Conservation (phyloP, 2,329 filamentous ascomycete species). For the Colletotrichum noveboracense region DNA sequence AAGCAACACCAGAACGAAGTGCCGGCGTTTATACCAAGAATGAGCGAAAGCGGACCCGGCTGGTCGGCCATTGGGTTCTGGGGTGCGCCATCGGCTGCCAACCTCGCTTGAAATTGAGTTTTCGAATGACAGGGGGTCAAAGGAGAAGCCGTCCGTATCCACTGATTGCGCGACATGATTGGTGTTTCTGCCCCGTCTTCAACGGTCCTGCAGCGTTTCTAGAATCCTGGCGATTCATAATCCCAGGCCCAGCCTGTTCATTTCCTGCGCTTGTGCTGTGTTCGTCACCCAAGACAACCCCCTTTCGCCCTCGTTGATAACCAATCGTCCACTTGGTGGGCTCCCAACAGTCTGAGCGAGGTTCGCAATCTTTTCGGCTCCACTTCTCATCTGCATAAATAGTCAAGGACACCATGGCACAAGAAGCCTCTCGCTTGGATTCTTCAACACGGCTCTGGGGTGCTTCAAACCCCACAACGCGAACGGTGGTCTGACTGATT, state of each 20-base stretch:
- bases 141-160: background rate
- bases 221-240: background rate
- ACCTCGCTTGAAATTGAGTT: background rate
- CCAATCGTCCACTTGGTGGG: background rate
- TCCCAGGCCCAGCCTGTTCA: background rate
- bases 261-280: background rate
- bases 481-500: background rate
- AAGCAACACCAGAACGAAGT: constrained; percentile 2
- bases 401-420: background rate
- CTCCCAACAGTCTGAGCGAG: background rate
- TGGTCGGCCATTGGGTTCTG: background rate
- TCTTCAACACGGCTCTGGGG: background rate
- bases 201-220: background rate
- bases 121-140: background rate
- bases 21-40: constrained; percentile 22
- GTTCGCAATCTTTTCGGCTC: background rate
- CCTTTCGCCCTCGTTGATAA: background rate
- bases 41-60: constrained; percentile 8
- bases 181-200: background rate
- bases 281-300: background rate
- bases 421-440: background rate
- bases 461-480: background rate
- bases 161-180: background rate
- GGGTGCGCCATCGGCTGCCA: background rate
- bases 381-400: background rate